Conservation (phyloP, 805 yeast genomes). For the Wickerhamomyces strasburgensis region DNA sequence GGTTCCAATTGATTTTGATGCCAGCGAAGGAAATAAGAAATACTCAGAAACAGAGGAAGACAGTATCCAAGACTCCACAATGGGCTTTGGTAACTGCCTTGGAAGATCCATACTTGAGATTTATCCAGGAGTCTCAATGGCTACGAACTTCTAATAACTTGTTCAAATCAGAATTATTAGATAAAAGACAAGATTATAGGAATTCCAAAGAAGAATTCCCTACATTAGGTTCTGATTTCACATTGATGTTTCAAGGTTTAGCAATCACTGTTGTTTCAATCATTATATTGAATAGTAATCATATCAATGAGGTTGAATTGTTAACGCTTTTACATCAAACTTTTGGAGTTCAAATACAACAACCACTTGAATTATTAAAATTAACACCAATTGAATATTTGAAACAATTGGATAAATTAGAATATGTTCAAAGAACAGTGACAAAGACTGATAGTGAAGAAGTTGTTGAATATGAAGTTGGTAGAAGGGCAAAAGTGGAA, state of each 20-base stretch:
- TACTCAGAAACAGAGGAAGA: conserved; percentile 9
- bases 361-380: conserved; percentile 10
- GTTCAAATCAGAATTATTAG: conserved; percentile 22
- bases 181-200: conserved; percentile 22
- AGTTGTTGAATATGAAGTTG: conserved; percentile 25
- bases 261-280: conserved; percentile 18
- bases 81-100: conserved; percentile 16
- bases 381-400: conserved; percentile 18
- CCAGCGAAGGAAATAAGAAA: conserved; percentile 11
- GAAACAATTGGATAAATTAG: conserved; percentile 22
- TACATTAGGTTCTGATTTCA: conserved; percentile 12
- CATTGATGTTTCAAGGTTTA: conserved; percentile 19
- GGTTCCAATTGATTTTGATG: conserved; percentile 9
- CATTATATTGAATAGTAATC: conserved; percentile 23
- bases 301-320: conserved; percentile 37
- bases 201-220: conserved; percentile 17
- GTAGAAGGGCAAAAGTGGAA: conserved; percentile 26
- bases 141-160: conserved; percentile 5
- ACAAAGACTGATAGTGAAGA: conserved; percentile 21
- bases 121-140: conserved; percentile 18
- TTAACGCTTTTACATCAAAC: conserved; percentile 35
- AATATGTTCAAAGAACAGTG: conserved; percentile 20
- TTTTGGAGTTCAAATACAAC: conserved; percentile 22
- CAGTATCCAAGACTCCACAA: conserved; percentile 8
- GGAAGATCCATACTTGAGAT: conserved; percentile 12